A percentile compares a stretch with the other conserved stretches of the same genome.
phyloP scores from a whole-genome alignment of 2,329 filamentous ascomycete species.

The Pseudopyrenochaeta lycopersici region DNA sequence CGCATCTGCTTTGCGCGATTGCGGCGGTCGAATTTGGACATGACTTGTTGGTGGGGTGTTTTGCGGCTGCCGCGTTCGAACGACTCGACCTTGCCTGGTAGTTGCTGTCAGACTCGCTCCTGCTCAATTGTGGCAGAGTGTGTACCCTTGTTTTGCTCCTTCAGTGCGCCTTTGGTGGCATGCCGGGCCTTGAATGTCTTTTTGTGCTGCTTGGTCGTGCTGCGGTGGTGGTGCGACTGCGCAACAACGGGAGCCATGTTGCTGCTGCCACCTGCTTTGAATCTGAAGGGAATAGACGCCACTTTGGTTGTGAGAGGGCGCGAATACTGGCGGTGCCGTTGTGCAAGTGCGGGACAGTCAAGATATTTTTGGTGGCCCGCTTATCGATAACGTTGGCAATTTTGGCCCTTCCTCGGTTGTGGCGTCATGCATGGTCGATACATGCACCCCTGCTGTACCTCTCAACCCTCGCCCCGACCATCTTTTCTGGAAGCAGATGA shows the following conservation, averaged over 20 bases:
- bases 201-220: conserved; percentile 86
- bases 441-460: too few species aligned
- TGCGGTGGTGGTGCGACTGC: conserved; percentile 81
- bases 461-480: too few species aligned
- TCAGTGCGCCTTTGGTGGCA: conserved; percentile 85
- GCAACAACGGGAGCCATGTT: conserved; percentile 74
- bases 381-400: conserved; percentile 17
- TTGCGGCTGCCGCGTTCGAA: conserved; percentile 78
- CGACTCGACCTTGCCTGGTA: conserved; percentile 76
- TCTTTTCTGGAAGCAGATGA: too few species aligned
- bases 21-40: conserved; percentile 94
- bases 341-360: conserved; percentile 26
- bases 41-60: conserved; percentile 93
- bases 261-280: conserved; percentile 75
- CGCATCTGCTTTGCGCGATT: conserved; percentile 95
- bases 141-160: conserved; percentile 83
- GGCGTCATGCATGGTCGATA: conserved; percentile 14
- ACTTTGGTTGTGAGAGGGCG: conserved; percentile 33
- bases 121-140: neutral
- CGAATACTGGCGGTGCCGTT: conserved; percentile 11
- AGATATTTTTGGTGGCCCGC: conserved; percentile 30
- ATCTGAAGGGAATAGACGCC: conserved; percentile 73
- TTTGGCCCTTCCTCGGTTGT: conserved; percentile 25
- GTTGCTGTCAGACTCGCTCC: conserved; percentile 19
- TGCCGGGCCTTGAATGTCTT: conserved; percentile 95